These are phyloP conservation scores for Lasiosphaeria ovina DNA, from an alignment of 495 filamentous ascomycete species.

Conservation along the genomic window DNA sequence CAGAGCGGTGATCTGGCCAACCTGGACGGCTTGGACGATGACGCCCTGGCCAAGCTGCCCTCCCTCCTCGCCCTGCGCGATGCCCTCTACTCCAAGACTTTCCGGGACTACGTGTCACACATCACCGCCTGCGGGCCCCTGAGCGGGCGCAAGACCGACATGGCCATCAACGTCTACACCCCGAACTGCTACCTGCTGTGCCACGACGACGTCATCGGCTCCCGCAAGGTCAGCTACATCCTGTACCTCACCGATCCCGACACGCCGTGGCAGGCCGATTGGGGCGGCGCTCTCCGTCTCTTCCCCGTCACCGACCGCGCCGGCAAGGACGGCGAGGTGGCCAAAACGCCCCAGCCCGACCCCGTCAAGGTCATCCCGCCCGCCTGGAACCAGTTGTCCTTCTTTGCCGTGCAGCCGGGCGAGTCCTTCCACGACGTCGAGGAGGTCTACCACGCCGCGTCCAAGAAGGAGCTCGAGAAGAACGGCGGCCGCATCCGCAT, in stretches of 20 bases:
- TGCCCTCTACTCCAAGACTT: slow-evolving; percentile 84
- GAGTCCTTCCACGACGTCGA: slow-evolving; percentile 98
- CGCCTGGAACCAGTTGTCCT: slow-evolving; percentile 94
- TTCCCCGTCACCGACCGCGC: slow-evolving; percentile 70
- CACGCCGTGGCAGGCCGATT: slow-evolving; percentile 83
- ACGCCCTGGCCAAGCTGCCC: slow-evolving; percentile 76
- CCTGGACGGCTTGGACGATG: slow-evolving; percentile 85
- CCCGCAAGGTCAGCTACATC: slow-evolving; percentile 90
- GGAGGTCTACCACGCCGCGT: slow-evolving; percentile 78
- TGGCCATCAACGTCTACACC: slow-evolving; percentile 98
- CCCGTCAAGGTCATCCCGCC: slow-evolving; percentile 77
- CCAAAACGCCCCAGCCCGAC: slow-evolving; percentile 74
- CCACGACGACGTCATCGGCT: slow-evolving; percentile 98
- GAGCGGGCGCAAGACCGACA: slow-evolving; percentile 94
- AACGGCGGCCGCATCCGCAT: slow-evolving; percentile 77
- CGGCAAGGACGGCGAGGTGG: slow-evolving; percentile 64
- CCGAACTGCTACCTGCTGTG: slow-evolving; percentile 94
- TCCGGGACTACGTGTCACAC: slow-evolving; percentile 81
- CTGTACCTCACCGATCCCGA: slow-evolving; percentile 95
- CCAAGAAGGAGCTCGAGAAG: slow-evolving; percentile 51
- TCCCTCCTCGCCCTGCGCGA: slow-evolving; percentile 84
- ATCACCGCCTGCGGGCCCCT: slow-evolving; percentile 83
- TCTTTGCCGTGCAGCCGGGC: slow-evolving; percentile 96
- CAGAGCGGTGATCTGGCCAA: slow-evolving; percentile 98
- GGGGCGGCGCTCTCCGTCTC: slow-evolving; percentile 89